Evolutionary conservation across 768 basidiomycete genomes (phyloP).

Genomic region (Russula dissimulans): DNA sequence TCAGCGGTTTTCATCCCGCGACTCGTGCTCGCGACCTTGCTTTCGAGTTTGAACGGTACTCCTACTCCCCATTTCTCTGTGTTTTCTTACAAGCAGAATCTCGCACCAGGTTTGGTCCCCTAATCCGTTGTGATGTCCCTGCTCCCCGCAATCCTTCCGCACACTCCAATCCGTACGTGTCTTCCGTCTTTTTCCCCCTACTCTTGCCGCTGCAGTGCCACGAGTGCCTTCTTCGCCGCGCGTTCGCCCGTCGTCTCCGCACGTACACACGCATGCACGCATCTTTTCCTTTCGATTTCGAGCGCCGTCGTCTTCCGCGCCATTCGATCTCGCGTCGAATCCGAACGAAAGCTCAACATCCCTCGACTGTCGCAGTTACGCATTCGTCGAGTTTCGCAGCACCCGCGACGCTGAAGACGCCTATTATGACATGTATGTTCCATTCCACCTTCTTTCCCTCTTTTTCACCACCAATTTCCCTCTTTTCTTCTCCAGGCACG

Average conservation of each 20-base stretch:
- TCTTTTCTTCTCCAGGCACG: constrained; percentile 45
- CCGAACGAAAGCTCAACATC: constrained; percentile 47
- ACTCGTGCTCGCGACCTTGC: constrained; percentile 80
- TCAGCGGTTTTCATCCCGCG: constrained; percentile 76
- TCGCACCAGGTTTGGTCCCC: constrained; percentile 56
- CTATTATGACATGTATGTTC: constrained; percentile 66
- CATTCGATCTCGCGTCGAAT: constrained; percentile 21
- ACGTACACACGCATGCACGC: constrained; percentile 10
- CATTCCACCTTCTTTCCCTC: neutral
- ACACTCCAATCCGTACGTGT: constrained; percentile 74
- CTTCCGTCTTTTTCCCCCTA: constrained; percentile 17
- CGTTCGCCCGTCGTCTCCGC: constrained; percentile 18
- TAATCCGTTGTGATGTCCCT: constrained; percentile 85
- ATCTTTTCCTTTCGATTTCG: constrained; percentile 19
- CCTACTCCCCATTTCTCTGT: neutral
- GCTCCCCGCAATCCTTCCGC: constrained; percentile 74
- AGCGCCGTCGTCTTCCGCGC: constrained; percentile 22
- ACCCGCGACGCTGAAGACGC: constrained; percentile 74
- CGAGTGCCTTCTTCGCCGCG: constrained; percentile 19
- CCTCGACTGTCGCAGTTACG: constrained; percentile 56
- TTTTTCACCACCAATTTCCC: neutral
- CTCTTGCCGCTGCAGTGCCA: constrained; percentile 22
- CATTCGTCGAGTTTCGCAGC: constrained; percentile 78
- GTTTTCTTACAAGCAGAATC: neutral
- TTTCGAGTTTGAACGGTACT: constrained; percentile 77